These are phyloP conservation scores for Trichophaea hybrida DNA, from an alignment of 2,329 filamentous ascomycete genomes.

Conservation along the genomic window DNA sequence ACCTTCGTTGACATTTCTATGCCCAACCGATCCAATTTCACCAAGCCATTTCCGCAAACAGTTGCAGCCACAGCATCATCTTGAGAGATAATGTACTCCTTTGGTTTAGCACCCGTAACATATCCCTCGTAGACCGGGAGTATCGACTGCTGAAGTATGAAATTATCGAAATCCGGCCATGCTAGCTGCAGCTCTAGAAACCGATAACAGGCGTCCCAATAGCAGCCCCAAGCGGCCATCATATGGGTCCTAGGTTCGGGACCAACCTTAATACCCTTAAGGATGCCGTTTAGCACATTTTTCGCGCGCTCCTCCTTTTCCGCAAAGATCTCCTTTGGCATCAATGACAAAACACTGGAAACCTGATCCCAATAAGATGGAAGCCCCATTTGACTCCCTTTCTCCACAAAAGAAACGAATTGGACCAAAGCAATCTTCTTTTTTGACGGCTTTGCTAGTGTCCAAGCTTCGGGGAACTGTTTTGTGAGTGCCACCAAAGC, in stretches of 20 bases:
- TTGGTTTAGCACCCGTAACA: not conserved
- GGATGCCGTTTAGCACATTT: conserved; percentile 51
- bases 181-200: conserved; percentile 35
- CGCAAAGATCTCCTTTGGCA: conserved; percentile 46
- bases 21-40: conserved; percentile 28
- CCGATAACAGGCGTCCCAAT: conserved; percentile 48
- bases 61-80: conserved; percentile 1
- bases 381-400: conserved; percentile 67
- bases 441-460: conserved; percentile 35
- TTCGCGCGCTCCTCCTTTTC: conserved; percentile 40
- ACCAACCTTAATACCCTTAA: conserved; percentile 54
- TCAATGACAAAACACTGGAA: conserved; percentile 42
- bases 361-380: conserved; percentile 60
- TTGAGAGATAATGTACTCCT: not conserved
- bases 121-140: not conserved
- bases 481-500: conserved; percentile 53
- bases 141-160: not conserved
- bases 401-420: conserved; percentile 59
- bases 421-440: conserved; percentile 43
- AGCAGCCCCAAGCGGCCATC: conserved; percentile 57
- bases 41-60: conserved; percentile 14
- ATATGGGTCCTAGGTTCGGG: conserved; percentile 61
- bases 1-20: conserved; percentile 15
- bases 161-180: not conserved
- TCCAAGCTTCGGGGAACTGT: conserved; percentile 58